Conservation (phyloP, 1,139 yeast genomes). For the Taphrina deformans region DNA sequence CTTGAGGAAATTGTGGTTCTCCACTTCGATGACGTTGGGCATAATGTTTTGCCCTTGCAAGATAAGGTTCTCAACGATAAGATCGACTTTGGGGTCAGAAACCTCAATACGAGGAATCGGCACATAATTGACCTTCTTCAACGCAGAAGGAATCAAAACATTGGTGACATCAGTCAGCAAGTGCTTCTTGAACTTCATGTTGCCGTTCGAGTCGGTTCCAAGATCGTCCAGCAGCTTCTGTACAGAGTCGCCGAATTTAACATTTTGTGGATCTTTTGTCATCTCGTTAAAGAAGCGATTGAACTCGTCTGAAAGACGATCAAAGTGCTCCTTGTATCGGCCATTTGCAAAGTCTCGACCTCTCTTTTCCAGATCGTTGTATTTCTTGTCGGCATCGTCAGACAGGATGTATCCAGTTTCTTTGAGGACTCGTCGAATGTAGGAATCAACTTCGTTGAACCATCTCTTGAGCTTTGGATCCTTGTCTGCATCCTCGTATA, state of each 20-base stretch:
- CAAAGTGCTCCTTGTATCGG: slow-evolving; percentile 37
- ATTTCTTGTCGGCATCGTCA: slow-evolving; percentile 36
- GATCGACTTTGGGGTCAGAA: slow-evolving; percentile 38
- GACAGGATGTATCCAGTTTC: slow-evolving; percentile 38
- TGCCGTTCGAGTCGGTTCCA: slow-evolving; percentile 37
- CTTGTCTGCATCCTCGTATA: slow-evolving; percentile 37
- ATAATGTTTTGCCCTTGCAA: slow-evolving; percentile 38
- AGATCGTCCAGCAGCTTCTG: slow-evolving; percentile 34
- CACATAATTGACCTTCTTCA: slow-evolving; percentile 37
- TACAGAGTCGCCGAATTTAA: slow-evolving; percentile 35
- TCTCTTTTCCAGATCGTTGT: slow-evolving; percentile 35
- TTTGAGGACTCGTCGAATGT: slow-evolving; percentile 37
- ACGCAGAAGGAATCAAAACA: slow-evolving; percentile 38
- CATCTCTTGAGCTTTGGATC: slow-evolving; percentile 38
- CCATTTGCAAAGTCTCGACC: slow-evolving; percentile 36
- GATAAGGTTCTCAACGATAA: slow-evolving; percentile 40
- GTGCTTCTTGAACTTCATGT: slow-evolving; percentile 34
- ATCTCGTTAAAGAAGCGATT: slow-evolving; percentile 35
- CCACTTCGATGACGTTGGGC: slow-evolving; percentile 40
- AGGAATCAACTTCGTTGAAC: slow-evolving; percentile 36
- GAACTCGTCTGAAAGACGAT: slow-evolving; percentile 37
- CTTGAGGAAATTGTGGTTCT: slow-evolving; percentile 37
- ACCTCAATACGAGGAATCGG: slow-evolving; percentile 40
- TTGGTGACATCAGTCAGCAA: slow-evolving; percentile 36
- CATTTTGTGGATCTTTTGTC: slow-evolving; percentile 37